Conservation (phyloP, 148 eudicot species). For the Polygonum aviculare region DNA sequence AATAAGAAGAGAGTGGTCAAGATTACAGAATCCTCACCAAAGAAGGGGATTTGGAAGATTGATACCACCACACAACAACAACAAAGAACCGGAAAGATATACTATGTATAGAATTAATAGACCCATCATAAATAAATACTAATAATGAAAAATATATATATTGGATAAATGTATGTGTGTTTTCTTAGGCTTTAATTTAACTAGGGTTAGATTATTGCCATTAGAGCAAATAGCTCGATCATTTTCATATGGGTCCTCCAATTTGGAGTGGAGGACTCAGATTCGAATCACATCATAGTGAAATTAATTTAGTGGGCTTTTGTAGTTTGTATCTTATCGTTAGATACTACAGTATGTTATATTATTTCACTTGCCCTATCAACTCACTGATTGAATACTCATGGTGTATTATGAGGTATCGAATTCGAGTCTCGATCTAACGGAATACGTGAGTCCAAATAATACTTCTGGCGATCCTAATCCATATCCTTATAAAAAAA, state of each 20-base stretch:
- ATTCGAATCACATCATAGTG: background rate
- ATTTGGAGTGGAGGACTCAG: background rate
- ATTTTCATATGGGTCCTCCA: background rate
- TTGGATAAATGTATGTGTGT: background rate
- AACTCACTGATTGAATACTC: no score
- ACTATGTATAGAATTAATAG: background rate
- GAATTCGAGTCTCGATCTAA: no score
- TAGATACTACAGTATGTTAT: no score
- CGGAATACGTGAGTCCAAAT: no score
- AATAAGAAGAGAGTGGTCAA: slow-evolving; percentile 41
- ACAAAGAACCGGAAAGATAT: slow-evolving; percentile 5
- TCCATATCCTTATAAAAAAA: no score
- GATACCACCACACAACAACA: slow-evolving; percentile 10
- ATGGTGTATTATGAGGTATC: no score
- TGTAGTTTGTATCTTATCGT: background rate
- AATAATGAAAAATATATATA: background rate
- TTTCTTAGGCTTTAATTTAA: slow-evolving; percentile 2
- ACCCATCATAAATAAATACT: background rate
- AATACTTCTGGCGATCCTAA: no score
- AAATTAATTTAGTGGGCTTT: background rate
- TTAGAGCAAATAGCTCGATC: background rate
- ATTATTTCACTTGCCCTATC: no score
- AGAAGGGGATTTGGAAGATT: slow-evolving; percentile 60
- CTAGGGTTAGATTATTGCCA: background rate
- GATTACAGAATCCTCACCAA: slow-evolving; percentile 40